Base-by-base conservation (phyloP, 2,329 filamentous ascomycete species). In the Penicillium sp. region DNA sequence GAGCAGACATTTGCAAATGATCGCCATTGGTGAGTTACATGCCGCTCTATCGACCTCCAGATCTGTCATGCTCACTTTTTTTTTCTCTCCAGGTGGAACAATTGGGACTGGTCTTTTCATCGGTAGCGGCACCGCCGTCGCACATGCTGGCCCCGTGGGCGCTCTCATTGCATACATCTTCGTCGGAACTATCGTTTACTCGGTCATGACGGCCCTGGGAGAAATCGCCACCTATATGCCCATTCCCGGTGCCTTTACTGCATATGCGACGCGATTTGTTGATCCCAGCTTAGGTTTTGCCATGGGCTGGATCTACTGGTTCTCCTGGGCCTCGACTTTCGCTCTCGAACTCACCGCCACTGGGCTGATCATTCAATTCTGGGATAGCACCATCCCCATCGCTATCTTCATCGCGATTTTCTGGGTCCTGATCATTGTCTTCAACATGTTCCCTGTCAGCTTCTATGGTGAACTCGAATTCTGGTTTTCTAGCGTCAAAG, bases 1-100 rank as follows among this genome's bases (percentile, higher is more conserved):
- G 77, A 88, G 87, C 25, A 81, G 92, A 46, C 94, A 99, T 79
- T 72, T 97, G 71, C 93, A 97, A 78, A 97, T 97, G 93, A 97
- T 97, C 80, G 94, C 94, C 25, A 96, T 97, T 65, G 92, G 92
- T 69, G 89, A 89, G 51, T 31, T 92, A 12, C 9, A 29, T 11
- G 9, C 2, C 35, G 20, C 11, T 12, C 11, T 37, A 35, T 18
- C 6, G 8, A 31, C 15, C 15, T 22, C n/a, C 11, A 49, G 23
- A 40, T 27, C 23, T 26, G 4, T 26, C 37, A 29, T 11, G 25
- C 25, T 33, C n/a, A 40, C 9, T 26, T 37, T n/a, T 8, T 15
- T 31, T 26, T n/a, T 26, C 27, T 47, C 25, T n/a, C 3, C 29
- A 77, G 78, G 81, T 64, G 85, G 84, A 55, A 89, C 87, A 15